Evolutionary conservation across 257 asterid genomes (phyloP).

Genomic region (Solanum rostratum): DNA sequence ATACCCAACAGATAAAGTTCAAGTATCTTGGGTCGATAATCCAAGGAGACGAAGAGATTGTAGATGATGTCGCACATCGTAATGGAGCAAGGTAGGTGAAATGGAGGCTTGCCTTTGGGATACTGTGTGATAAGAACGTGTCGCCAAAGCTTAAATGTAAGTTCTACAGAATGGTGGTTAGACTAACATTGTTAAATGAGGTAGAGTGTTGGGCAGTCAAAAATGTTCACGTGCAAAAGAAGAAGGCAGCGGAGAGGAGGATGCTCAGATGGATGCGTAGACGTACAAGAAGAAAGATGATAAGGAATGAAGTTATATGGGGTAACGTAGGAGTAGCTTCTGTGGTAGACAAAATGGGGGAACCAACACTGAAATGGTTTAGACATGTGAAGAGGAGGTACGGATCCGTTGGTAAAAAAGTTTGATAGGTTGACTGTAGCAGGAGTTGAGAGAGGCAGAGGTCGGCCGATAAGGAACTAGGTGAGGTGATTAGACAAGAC

Average conservation of each 20-base stretch:
- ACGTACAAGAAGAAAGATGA: neutral
- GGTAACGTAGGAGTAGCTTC: neutral
- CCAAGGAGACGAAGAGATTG: neutral
- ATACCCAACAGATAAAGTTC: neutral
- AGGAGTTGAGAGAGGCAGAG: too few relatives aligned
- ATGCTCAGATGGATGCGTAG: neutral
- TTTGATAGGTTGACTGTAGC: too few relatives aligned
- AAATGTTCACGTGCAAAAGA: neutral
- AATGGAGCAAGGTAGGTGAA: neutral
- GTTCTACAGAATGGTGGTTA: neutral
- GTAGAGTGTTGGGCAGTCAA: neutral
- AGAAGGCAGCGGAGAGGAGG: neutral
- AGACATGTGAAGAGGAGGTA: neutral
- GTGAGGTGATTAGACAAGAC: too few relatives aligned
- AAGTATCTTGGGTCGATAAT: neutral
- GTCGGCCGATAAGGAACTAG: too few relatives aligned
- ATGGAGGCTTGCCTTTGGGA: neutral
- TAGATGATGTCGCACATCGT: neutral
- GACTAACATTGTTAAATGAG: neutral
- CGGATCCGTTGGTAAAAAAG: too few relatives aligned
- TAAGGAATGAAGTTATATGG: neutral
- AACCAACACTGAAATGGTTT: neutral
- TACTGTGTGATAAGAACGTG: neutral
- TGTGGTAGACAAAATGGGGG: neutral
- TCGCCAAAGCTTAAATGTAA: neutral